phyloP scores from a whole-genome alignment of 2,329 filamentous ascomycete genomes.

The Aspergillus neotritici region DNA sequence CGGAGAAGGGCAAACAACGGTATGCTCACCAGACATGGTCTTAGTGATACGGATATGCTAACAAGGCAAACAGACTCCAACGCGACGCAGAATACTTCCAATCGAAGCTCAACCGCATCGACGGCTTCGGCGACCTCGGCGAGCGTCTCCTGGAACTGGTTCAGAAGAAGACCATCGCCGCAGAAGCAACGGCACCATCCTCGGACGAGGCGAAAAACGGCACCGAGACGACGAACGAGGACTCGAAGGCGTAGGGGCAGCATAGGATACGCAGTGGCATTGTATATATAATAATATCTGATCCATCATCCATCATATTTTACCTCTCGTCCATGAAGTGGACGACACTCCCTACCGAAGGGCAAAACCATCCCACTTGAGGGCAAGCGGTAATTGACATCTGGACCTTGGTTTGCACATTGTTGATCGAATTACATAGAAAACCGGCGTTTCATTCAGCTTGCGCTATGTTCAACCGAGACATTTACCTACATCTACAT shows the following conservation, averaged over 20 bases:
- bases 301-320: too few species aligned
- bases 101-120: conserved; percentile 65
- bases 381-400: too few species aligned
- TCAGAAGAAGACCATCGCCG: conserved; percentile 32
- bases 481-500: too few species aligned
- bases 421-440: too few species aligned
- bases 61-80: conserved; percentile 55
- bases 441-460: too few species aligned
- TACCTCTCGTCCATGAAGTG: too few species aligned
- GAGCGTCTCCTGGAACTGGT: conserved; percentile 57
- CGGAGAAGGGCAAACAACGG: conserved; percentile 64
- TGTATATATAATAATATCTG: background rate
- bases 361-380: too few species aligned
- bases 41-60: conserved; percentile 4
- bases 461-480: too few species aligned
- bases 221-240: background rate
- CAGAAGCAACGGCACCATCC: conserved; percentile 6
- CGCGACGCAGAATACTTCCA: conserved; percentile 70
- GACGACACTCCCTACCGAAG: too few species aligned
- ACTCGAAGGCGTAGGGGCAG: conserved; percentile 7
- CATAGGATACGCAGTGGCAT: conserved; percentile 1
- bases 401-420: too few species aligned
- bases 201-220: background rate
- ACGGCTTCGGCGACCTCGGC: conserved; percentile 70
- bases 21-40: conserved; percentile 39